Evolutionary conservation across 2,329 filamentous ascomycete species (phyloP).

Genomic region (Cladophialophora exuberans): DNA sequence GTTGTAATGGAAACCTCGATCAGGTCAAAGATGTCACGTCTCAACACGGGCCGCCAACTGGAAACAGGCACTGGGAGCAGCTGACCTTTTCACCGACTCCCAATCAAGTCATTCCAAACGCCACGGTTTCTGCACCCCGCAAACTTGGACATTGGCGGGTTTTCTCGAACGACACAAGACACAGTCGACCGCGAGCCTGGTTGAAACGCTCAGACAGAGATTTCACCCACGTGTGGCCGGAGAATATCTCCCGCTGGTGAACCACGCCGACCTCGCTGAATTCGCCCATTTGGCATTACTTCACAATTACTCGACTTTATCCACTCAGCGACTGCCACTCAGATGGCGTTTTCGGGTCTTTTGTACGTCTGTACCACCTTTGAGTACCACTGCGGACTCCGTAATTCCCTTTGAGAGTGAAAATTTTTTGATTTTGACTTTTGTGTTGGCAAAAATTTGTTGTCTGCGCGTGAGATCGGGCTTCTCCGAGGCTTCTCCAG

Average conservation of each 20-base stretch:
- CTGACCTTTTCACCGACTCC: background rate
- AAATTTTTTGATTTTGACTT: too few relatives aligned
- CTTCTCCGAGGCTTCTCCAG: too few relatives aligned
- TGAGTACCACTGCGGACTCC: too few relatives aligned
- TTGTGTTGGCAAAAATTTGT: too few relatives aligned
- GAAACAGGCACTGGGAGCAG: background rate
- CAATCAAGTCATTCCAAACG: too few relatives aligned
- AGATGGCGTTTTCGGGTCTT: background rate
- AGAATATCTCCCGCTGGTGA: constrained; percentile 12
- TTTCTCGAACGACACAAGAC: background rate
- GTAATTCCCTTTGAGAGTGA: too few relatives aligned
- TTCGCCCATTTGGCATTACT: constrained; percentile 28
- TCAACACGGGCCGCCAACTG: constrained; percentile 12
- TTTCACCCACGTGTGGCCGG: constrained; percentile 23
- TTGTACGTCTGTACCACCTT: constrained; percentile 10
- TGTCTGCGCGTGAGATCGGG: too few relatives aligned
- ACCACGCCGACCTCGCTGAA: background rate
- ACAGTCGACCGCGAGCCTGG: constrained; percentile 1
- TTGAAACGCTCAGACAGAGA: constrained; percentile 6
- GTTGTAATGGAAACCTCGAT: constrained; percentile 33
- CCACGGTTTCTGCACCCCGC: constrained; percentile 27
- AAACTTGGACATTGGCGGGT: constrained; percentile 10
- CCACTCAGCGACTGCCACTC: constrained; percentile 16
- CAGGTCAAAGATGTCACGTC: constrained; percentile 15
- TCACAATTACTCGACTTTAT: constrained; percentile 28